Conservation (phyloP, 1,139 yeast species). For the Geotrichum reessii region DNA sequence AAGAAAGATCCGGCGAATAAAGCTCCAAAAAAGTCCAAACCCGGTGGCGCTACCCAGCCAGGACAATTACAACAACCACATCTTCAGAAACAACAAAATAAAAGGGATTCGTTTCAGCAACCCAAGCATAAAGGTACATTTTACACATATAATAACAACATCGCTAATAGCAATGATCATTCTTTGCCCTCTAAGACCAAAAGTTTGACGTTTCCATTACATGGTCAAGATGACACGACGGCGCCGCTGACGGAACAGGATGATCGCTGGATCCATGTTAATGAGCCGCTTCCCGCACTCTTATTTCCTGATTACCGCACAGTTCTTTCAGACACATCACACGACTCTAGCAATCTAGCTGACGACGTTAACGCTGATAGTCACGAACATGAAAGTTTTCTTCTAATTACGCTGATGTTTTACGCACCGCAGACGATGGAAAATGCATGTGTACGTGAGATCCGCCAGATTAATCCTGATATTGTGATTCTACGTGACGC, state of each 20-base stretch:
- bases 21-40: neutral
- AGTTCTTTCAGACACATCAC: neutral
- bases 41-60: neutral
- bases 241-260: neutral
- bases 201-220: neutral
- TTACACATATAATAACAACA: neutral
- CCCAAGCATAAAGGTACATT: conserved; percentile 15
- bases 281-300: conserved; percentile 1
- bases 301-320: neutral
- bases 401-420: conserved; percentile 1
- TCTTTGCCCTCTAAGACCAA: neutral
- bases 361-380: neutral
- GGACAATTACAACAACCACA: neutral
- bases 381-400: neutral
- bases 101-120: neutral
- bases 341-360: neutral
- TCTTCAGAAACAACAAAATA: neutral
- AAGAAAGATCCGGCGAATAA: neutral
- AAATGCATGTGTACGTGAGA: neutral
- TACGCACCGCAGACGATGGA: conserved; percentile 2
- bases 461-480: conserved; percentile 8
- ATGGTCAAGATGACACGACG: neutral
- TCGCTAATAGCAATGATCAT: neutral
- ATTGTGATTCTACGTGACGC: conserved; percentile 9
- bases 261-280: conserved; percentile 2